A percentile compares a stretch with the other conserved stretches of the same genome.
Conservation (phyloP, 257 asterid species). For the Rehmannia glutinosa region DNA sequence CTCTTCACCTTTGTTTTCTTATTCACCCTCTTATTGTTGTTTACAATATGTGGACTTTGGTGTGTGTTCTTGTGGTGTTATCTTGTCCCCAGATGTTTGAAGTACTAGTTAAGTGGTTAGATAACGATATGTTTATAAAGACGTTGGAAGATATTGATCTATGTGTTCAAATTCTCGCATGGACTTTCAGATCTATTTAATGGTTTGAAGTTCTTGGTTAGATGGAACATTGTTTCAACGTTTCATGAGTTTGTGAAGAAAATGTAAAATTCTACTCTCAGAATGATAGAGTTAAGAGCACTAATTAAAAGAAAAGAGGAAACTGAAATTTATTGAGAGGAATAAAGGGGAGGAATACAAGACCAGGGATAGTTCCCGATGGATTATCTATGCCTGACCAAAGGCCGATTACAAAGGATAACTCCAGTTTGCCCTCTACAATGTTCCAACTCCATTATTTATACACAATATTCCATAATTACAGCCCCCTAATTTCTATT, state of each 20-base stretch:
- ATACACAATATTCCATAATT: no score
- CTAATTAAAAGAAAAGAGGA: no score
- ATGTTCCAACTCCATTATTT: no score
- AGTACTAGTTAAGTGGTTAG: background rate
- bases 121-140: background rate
- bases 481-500: no score
- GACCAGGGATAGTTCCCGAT: no score
- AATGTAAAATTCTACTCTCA: background rate
- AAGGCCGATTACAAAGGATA: no score
- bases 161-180: background rate
- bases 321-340: no score
- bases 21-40: background rate
- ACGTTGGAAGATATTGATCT: background rate
- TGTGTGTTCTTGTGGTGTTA: background rate
- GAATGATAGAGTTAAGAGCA: no score
- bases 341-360: no score
- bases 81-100: background rate
- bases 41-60: background rate
- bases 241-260: background rate
- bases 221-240: background rate
- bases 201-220: no score
- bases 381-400: no score
- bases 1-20: background rate
- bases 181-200: background rate
- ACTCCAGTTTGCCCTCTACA: no score